phyloP scores from a whole-genome alignment of 148 eudicot species.

The Rhododendron ferrugineum region DNA sequence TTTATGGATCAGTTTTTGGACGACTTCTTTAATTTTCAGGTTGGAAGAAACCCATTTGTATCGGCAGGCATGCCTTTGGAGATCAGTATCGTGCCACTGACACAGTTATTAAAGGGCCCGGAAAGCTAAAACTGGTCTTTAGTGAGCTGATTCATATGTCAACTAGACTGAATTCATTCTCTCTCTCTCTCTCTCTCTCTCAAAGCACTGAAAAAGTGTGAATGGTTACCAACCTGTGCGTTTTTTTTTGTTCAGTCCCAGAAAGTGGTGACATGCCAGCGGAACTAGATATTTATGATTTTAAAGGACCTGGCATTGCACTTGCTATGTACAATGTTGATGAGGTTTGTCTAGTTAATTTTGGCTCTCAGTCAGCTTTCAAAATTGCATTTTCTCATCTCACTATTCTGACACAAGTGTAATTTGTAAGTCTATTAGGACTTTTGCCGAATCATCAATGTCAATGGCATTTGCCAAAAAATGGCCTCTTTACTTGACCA shows the following conservation, averaged over 20 bases:
- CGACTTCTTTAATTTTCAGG: constrained; percentile 29
- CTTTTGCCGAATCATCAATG: constrained; percentile 78
- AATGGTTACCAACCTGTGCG: background rate
- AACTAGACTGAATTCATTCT: background rate
- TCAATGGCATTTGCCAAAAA: constrained; percentile 57
- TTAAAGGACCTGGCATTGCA: constrained; percentile 70
- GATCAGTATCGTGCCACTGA: constrained; percentile 83
- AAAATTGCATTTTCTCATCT: constrained; percentile 2
- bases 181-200: background rate
- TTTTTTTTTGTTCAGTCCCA: constrained; percentile 34
- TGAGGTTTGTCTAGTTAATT: constrained; percentile 32
- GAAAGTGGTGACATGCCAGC: constrained; percentile 50
- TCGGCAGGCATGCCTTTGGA: constrained; percentile 80
- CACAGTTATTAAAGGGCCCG: constrained; percentile 50
- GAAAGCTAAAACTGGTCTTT: constrained; percentile 74
- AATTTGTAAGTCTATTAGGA: constrained; percentile 55
- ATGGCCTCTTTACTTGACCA: constrained; percentile 75
- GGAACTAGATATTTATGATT: constrained; percentile 63
- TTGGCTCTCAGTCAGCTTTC: background rate
- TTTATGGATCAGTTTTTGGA: background rate
- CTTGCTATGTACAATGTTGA: constrained; percentile 85
- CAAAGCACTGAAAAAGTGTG: background rate
- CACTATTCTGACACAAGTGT: constrained; percentile 3
- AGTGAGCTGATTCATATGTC: constrained; percentile 28
- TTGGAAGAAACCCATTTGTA: constrained; percentile 69